Conservation (phyloP, 2,329 filamentous ascomycete genomes). For the Ceratocystis huliohia region DNA sequence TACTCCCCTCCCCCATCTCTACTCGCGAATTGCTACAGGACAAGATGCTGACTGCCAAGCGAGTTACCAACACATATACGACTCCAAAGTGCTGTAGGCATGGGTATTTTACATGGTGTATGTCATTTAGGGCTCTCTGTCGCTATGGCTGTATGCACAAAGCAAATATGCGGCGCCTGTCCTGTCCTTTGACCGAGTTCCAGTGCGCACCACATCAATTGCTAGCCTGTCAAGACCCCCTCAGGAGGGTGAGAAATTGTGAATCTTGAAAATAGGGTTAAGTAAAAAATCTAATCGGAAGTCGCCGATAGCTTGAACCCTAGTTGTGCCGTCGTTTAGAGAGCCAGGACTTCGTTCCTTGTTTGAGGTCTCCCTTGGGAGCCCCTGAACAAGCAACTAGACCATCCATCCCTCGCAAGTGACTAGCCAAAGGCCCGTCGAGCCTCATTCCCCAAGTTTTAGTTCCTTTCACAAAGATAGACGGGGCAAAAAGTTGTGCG, state of each 20-base stretch:
- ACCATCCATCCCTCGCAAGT: too few species aligned
- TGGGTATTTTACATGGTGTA: not conserved
- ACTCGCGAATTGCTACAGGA: not conserved
- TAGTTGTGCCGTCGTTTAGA: not conserved
- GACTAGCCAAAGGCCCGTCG: too few species aligned
- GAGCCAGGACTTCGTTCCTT: too few species aligned
- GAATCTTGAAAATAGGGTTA: not conserved
- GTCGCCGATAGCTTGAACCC: not conserved
- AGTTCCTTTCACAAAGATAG: not conserved
- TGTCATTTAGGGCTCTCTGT: not conserved
- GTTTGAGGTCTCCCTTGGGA: not conserved
- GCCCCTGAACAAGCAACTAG: not conserved
- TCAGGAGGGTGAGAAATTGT: not conserved
- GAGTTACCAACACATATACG: not conserved
- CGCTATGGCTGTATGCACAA: not conserved
- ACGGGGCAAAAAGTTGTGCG: not conserved
- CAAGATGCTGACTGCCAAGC: not conserved
- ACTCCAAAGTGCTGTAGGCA: not conserved
- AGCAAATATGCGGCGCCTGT: not conserved
- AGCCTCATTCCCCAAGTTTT: not conserved
- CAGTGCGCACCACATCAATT: not conserved
- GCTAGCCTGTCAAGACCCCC: too few species aligned
- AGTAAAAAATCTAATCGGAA: not conserved
- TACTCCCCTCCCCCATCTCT: too few species aligned
- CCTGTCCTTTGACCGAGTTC: not conserved